Base-by-base conservation (phyloP, 441 rosid species). In the Melastoma candidum region DNA sequence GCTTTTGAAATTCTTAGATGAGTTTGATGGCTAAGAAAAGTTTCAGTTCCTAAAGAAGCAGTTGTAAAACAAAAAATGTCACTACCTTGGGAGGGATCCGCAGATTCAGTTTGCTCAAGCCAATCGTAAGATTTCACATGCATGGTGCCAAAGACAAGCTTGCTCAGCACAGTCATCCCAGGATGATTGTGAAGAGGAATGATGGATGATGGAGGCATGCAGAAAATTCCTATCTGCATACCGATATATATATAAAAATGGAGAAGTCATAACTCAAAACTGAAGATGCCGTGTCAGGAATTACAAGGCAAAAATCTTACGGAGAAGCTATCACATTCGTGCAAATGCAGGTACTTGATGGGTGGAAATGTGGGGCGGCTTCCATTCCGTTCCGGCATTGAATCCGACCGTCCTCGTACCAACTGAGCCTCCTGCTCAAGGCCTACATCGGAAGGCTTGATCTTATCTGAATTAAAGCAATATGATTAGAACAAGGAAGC, bases 101-200 rank as follows among this genome's bases (percentile, higher is more conserved):
- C 70, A 11, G 74, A 68, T 53, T 69, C 77, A n/a, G 85, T 76
- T 27, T 73, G 44, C 54, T 80, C 87, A 63, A 75, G 69, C 99
- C 95, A 90, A 68, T 94, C 99, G 59, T 81, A 94, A 12, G 99
- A 83, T 63, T 74, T 79, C 49, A 85, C 97, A 39, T 81, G 93
- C 69, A 94, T 63, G 46, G 97, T 72, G 51, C 99, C 97, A 32
- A 83, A 94, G 43, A 94, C 68, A 54, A 94, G 96, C 84, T 85
- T 94, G 89, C 99, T 94, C 72, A 87, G 71, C 47, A 94, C 99
- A 24, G 95, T 94, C 99, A 94, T 94, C 64, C 99, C 95, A 14
- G 99, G 99, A 78, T 94, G 99, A 78, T 94, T 94, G 73, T 94
- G 99, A 60, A 94, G 95, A 48, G 99, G 99, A 56, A 93, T 89